phyloP scores from a whole-genome alignment of 208 protist genomes.

The Crithidia thermophila region DNA sequence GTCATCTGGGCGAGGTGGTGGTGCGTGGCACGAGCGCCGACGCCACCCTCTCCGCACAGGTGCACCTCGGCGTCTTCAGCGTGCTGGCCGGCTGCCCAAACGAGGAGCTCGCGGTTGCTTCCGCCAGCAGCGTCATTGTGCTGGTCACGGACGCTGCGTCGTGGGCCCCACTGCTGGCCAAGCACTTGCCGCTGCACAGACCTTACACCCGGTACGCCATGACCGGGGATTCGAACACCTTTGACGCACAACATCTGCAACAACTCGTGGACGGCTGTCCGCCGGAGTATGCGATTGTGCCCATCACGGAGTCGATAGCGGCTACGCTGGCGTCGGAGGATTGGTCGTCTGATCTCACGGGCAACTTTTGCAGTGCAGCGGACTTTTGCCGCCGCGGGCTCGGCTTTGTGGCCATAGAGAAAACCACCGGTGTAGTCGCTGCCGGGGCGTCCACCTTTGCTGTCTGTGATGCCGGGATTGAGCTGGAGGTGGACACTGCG shows the following conservation, averaged over 20 bases:
- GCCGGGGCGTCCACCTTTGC: slow-evolving; percentile 12
- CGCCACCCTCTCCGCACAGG: background rate
- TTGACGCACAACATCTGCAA: background rate
- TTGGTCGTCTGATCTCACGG: slow-evolving; percentile 2
- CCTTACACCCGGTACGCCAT: slow-evolving; percentile 14
- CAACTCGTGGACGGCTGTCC: background rate
- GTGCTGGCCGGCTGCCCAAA: slow-evolving; percentile 8
- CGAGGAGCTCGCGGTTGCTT: background rate
- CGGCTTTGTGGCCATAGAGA: background rate
- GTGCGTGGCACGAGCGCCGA: slow-evolving; percentile 7
- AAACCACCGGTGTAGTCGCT: background rate
- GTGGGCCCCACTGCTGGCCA: background rate
- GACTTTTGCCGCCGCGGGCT: slow-evolving; percentile 1
- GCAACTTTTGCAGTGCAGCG: slow-evolving; percentile 3
- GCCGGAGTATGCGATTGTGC: background rate
- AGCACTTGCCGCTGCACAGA: background rate
- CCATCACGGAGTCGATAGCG: slow-evolving; percentile 7
- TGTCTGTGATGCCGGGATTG: slow-evolving; percentile 14
- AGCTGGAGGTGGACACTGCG: slow-evolving; percentile 21
- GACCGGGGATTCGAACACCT: background rate
- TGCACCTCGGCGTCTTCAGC: slow-evolving; percentile 14
- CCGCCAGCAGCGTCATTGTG: background rate
- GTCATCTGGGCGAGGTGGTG: background rate
- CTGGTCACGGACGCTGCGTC: background rate
- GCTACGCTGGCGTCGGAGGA: background rate